Evolutionary conservation across 129 eudicot genomes (phyloP).

Genomic region (Oenanthe sinensis): DNA sequence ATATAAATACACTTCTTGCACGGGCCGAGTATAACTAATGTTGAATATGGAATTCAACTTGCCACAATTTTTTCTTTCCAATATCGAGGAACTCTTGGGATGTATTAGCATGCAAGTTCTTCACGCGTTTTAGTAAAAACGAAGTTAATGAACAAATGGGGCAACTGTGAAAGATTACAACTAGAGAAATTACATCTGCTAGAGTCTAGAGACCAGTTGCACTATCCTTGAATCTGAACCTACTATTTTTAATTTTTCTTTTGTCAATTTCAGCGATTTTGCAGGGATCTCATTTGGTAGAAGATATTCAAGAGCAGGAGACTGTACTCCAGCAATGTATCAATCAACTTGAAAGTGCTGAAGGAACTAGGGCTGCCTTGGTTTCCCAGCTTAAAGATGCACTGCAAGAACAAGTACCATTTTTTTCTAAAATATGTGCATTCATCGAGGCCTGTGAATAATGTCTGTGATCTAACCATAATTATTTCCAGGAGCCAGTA

Average conservation of each 20-base stretch:
- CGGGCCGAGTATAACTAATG: neutral
- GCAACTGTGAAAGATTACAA: no score
- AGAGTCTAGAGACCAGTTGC: no score
- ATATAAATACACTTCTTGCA: neutral
- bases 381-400: constrained; percentile 75
- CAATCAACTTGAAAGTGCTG: constrained; percentile 65
- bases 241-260: neutral
- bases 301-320: constrained; percentile 77
- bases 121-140: neutral
- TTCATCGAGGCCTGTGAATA: neutral
- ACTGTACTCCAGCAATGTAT: constrained; percentile 53
- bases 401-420: constrained; percentile 70
- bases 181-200: no score
- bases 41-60: neutral
- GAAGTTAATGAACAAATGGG: no score
- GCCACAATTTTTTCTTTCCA: neutral
- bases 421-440: neutral
- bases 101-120: neutral
- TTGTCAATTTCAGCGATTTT: constrained; percentile 38
- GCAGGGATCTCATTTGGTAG: constrained; percentile 45
- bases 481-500: constrained; percentile 63
- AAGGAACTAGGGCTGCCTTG: constrained; percentile 47
- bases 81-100: neutral
- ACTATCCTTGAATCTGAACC: neutral
- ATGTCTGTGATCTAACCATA: constrained; percentile 1